These are phyloP conservation scores for Musa beccarii DNA, from an alignment of 176 grass and related monocot genomes.

Conservation along the genomic window DNA sequence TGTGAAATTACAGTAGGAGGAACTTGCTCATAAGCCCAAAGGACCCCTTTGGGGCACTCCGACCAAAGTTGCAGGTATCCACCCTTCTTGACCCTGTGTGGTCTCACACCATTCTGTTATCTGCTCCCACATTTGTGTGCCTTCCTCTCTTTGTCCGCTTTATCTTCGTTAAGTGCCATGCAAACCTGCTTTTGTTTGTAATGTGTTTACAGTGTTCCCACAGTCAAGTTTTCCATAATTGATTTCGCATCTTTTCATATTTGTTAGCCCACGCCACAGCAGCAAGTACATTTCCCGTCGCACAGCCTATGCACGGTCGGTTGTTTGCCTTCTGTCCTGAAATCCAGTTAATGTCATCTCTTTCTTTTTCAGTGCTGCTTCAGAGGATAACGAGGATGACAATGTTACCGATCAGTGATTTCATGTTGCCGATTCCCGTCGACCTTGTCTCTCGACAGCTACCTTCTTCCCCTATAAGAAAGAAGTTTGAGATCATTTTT, in stretches of 20 bases:
- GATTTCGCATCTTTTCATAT: neutral
- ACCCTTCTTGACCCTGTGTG: neutral
- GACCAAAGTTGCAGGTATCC: constrained; percentile 2
- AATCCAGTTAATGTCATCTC: neutral
- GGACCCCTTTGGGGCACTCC: constrained; percentile 3
- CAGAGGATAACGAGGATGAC: neutral
- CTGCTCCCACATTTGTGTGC: no score
- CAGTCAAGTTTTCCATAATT: neutral
- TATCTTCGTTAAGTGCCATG: no score
- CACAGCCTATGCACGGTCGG: neutral
- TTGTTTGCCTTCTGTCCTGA: no score
- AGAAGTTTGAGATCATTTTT: neutral
- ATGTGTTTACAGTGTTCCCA: neutral
- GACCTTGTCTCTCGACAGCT: no score
- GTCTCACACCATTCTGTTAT: no score
- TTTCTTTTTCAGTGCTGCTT: neutral
- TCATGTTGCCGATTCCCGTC: neutral
- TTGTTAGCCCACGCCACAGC: neutral
- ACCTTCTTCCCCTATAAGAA: neutral
- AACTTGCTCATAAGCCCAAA: constrained; percentile 1
- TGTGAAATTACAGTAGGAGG: neutral
- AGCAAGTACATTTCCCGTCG: neutral
- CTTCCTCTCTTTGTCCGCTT: no score
- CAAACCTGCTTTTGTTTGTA: no score
- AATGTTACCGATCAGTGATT: neutral